Evolutionary conservation across 2,329 filamentous ascomycete genomes (phyloP), one percentile per base, ranked within the genome.

Genomic region (Hypoxylon sp.): DNA sequence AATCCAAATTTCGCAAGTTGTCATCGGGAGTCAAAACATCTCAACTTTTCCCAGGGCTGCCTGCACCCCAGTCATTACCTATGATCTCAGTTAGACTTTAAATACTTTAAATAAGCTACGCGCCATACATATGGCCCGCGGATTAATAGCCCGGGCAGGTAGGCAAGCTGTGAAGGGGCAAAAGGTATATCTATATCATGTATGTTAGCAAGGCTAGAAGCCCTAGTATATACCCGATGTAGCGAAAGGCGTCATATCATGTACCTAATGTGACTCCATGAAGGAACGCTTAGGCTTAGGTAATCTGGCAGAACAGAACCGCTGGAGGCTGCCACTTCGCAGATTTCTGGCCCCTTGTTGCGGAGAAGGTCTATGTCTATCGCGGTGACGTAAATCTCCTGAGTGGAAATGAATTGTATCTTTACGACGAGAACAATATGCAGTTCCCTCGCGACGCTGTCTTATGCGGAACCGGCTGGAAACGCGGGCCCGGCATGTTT

Each of bases 391-490:
- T 42, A 19, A 42, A 42, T 5, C 39, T 42, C 10, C 39, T 42
- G 39, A 42, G n/a, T 5, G 39, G 39, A 42, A 42, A 42, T 6
- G n/a, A 42, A 10, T n/a, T 42, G 39, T 42, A 42, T 42, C 37
- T 42, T 2, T 6, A 42, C 24, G 67, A 66, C 39, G 59, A 75
- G 31, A 46, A 63, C 17, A 52, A 46, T 42, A 69, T 66, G 48
- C 69, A 69, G 66, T 71, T 71, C 59, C 70, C 72, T 17, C 70
- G 67, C 19, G 75, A 76, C 60, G 71, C 68, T 37, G 17, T 78
- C 44, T 61, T 76, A 9, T 76, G 74, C 42, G 73, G 74, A 26
- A 77, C 74, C 29, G 75, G 75, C 31, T 76, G 74, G 74, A 42
- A 62, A 39, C 35, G 33, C n/a, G 68, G 65, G 11, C 65, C 74